These are phyloP conservation scores for Suhomyces yuchorum DNA, from an alignment of 1,139 yeast species.

Conservation along the genomic window DNA sequence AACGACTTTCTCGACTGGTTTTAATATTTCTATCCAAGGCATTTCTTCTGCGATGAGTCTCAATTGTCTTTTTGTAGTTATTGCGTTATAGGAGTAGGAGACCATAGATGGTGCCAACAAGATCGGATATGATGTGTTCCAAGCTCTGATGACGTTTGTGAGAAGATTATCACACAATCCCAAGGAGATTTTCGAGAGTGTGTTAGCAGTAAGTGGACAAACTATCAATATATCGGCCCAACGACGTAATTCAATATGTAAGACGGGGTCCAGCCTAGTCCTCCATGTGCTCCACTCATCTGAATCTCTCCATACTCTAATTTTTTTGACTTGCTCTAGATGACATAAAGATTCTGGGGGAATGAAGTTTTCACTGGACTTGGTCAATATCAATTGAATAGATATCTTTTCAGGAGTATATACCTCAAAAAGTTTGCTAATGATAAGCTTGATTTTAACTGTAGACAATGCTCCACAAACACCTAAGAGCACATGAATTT, in stretches of 20 bases:
- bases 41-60: slow-evolving; percentile 76
- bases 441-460: slow-evolving; percentile 71
- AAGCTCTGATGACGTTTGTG: slow-evolving; percentile 86
- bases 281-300: slow-evolving; percentile 95
- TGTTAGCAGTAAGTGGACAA: slow-evolving; percentile 89
- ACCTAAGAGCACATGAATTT: slow-evolving; percentile 80
- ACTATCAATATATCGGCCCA: slow-evolving; percentile 94
- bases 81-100: slow-evolving; percentile 84
- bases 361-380: slow-evolving; percentile 80
- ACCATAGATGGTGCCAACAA: slow-evolving; percentile 94
- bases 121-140: slow-evolving; percentile 89
- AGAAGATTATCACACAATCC: slow-evolving; percentile 89
- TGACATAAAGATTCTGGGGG: slow-evolving; percentile 53
- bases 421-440: slow-evolving; percentile 74
- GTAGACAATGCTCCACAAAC: slow-evolving; percentile 90
- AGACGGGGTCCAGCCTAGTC: slow-evolving; percentile 82
- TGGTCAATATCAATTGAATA: slow-evolving; percentile 79
- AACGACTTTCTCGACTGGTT: slow-evolving; percentile 90
- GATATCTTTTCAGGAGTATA: slow-evolving; percentile 74
- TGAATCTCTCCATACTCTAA: slow-evolving; percentile 81
- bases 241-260: slow-evolving; percentile 88
- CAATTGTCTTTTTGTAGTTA: slow-evolving; percentile 81
- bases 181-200: slow-evolving; percentile 83
- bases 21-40: slow-evolving; percentile 87
- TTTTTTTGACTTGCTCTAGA: slow-evolving; percentile 41